phyloP scores from a whole-genome alignment of 345 rosid species.

The Eucalyptus victrix region DNA sequence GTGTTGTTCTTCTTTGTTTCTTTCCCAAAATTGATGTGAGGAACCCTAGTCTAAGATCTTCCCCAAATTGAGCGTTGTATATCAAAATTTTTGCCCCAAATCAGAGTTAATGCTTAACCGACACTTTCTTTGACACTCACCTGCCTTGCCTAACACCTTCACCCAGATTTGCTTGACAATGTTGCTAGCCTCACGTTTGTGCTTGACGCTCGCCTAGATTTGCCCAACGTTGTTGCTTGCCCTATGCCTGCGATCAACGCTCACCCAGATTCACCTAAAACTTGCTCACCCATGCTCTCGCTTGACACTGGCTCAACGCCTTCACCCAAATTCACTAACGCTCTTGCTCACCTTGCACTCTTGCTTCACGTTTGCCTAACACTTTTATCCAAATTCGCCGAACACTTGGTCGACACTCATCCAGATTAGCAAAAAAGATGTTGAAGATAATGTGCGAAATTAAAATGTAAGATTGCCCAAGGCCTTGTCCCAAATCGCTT shows the following conservation, averaged over 20 bases:
- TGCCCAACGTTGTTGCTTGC: too few relatives aligned
- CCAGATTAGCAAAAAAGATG: too few relatives aligned
- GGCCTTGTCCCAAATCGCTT: too few relatives aligned
- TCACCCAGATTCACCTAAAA: background rate
- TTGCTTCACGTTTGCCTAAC: too few relatives aligned
- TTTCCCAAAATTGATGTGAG: background rate
- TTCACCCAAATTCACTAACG: accelerated
- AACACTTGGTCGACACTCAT: accelerated
- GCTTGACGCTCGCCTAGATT: accelerated
- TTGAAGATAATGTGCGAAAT: too few relatives aligned
- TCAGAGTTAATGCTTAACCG: accelerated
- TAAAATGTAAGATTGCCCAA: too few relatives aligned
- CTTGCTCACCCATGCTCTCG: background rate
- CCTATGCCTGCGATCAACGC: accelerated
- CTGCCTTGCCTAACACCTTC: too few relatives aligned
- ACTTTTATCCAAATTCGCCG: too few relatives aligned
- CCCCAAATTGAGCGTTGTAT: background rate
- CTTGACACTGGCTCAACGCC: accelerated
- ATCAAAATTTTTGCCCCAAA: background rate
- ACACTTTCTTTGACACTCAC: background rate
- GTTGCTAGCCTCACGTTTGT: accelerated
- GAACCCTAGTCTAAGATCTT: background rate
- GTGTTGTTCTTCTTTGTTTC: too few relatives aligned
- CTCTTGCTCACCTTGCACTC: too few relatives aligned
- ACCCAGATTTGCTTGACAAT: accelerated